Evolutionary conservation across 2,329 filamentous ascomycete genomes (phyloP), one percentile per base, ranked within the genome.

Genomic region (Colletotrichum sp.): DNA sequence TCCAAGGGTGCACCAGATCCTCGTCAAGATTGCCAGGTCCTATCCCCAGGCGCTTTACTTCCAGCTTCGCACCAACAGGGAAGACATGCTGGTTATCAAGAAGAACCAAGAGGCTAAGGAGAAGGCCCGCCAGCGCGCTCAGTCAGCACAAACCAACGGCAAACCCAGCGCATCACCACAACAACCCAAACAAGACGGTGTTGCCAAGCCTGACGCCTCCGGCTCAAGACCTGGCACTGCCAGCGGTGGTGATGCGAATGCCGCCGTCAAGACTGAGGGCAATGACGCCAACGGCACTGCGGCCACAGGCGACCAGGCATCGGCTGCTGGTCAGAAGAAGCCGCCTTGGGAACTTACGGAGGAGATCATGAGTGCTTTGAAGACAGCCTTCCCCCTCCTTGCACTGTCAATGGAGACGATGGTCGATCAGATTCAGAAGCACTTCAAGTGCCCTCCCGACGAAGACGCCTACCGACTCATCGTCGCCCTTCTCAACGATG

Each of bases 341-440:
- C 95, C 95, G 78, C 96, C 98, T 1, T 99, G 97, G 97, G 97
- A 99, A 83, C 93, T 98, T 80, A 96, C 96, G 0, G 97, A 99
- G 80, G 96, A 99, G 83, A 95, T 99, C 76, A 96, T 98, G 90
- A 95, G 96, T 39, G 95, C 96, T 34, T 92, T 99, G 70, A 99
- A 99, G 89, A 99, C 97, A 8, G 96, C 96, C 0, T 99, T 99
- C 89, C 97, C 97, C 28, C 90, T 99, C 21, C 91, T 99, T 80
- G 97, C 98, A 12, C 88, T 99, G 59, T 98, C 96, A 0, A 99
- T 99, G 97, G 97, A 99, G 87, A 98, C 96, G 0, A 99, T 99
- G 96, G 96, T 99, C 34, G 97, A 99, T 83, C 96, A 99, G 85
- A 98, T 99, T 75, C 95, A 97, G 84, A 99, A 99, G 89, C 94